Evolutionary conservation across 2,329 filamentous ascomycete species (phyloP), one percentile per base, ranked within the genome.

Genomic region (Emergomyces africanus): DNA sequence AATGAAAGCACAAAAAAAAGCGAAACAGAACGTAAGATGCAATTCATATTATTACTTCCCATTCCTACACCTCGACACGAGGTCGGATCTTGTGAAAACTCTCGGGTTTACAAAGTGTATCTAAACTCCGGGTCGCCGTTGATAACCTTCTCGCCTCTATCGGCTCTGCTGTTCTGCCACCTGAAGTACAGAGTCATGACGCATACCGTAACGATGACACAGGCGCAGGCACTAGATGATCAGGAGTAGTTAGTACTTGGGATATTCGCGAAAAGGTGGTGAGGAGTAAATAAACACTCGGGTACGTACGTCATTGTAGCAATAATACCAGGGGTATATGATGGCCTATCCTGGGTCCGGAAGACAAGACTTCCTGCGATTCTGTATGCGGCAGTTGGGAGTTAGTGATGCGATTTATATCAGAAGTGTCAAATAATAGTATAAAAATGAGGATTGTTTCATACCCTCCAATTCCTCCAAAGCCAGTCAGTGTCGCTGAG

Each of bases 341-440:
- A 8, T 15, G 62, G 62, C 3, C 25, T 39, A 57, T 64, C 61
- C 41, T 64, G 61, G 5, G 25, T 46, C 64, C 83, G 78, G 72
- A 90, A 90, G 9, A 90, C 82, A 59, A 87, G 74, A 63, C 80
- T 82, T n/a, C 86, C 87, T 0, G 82, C 80, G 62, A 90, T 90
- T 39, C 88, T 49, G 28, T 2, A 48, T 49, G 23, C 5, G 3
- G 2, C 15, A 20, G 44, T 25, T 48, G 23, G 23, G 20, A 5
- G 25, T 49, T 49, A 49, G 46, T 15, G 46, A 18, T 18, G 4
- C 5, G 28, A 4, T 15, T 30, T 18, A 44, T 20, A n/a, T 20
- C 6, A 20, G 41, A 20, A 44, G 6, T 9, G 18, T 49, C 46
- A 25, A 30, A 18, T n/a, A n/a, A n/a, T n/a, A 28, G 12, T 28